Evolutionary conservation across 192 early-diverging fungal genomes (phyloP).

Genomic region (Coemansia sp.): DNA sequence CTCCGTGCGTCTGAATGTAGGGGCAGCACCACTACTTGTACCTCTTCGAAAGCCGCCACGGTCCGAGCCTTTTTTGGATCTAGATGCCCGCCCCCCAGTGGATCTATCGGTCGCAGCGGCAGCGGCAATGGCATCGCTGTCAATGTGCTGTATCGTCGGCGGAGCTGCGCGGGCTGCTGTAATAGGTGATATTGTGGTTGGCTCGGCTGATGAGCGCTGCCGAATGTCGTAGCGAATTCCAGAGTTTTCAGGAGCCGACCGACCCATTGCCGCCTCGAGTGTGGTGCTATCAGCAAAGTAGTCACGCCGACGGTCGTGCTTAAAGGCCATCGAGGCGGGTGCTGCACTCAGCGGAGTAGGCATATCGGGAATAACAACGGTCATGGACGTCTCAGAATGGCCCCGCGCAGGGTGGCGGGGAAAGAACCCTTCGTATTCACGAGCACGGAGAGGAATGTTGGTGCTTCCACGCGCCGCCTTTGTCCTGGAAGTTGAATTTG

Average conservation of each 20-base stretch:
- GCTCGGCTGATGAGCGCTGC: conserved; percentile 24
- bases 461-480: not conserved
- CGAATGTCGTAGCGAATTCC: conserved; percentile 36
- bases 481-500: not conserved
- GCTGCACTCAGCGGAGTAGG: conserved; percentile 39
- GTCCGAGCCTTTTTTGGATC: not conserved
- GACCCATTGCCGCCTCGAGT: conserved; percentile 38
- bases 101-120: not conserved
- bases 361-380: conserved; percentile 35
- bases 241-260: conserved; percentile 25
- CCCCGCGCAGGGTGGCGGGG: conserved; percentile 37
- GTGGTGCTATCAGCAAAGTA: conserved; percentile 45
- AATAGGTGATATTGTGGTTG: conserved; percentile 7
- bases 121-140: conserved; percentile 6
- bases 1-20: conserved; percentile 31
- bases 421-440: conserved; percentile 38
- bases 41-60: conserved; percentile 8
- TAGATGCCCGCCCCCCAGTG: not conserved
- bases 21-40: conserved; percentile 4
- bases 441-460: not conserved
- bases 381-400: conserved; percentile 33
- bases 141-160: conserved; percentile 18
- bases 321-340: conserved; percentile 36
- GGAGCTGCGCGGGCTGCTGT: conserved; percentile 5
- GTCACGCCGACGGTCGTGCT: conserved; percentile 42